These are phyloP conservation scores for Nematodospora anomalae DNA, from an alignment of 1,139 yeast species.

Conservation along the genomic window DNA sequence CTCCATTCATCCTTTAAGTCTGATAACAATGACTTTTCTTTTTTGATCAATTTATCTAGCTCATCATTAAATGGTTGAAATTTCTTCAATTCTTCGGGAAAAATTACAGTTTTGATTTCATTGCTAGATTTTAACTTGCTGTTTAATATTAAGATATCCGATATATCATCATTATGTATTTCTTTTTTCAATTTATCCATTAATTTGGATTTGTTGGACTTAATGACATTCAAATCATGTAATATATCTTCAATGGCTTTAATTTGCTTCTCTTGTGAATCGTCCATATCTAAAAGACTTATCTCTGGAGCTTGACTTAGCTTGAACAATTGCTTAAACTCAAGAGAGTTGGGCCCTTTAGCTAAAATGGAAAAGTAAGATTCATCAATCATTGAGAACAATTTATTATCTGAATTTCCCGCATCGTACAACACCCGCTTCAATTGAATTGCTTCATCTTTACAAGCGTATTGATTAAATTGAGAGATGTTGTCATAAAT, in stretches of 20 bases:
- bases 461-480: constrained; percentile 36
- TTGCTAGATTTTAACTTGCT: constrained; percentile 55
- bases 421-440: constrained; percentile 72
- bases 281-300: constrained; percentile 67
- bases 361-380: constrained; percentile 31
- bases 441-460: constrained; percentile 54
- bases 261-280: constrained; percentile 31
- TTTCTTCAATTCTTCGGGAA: constrained; percentile 74
- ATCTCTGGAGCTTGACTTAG: constrained; percentile 25
- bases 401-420: constrained; percentile 60
- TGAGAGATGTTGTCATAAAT: constrained; percentile 40
- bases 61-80: constrained; percentile 70
- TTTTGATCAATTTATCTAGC: constrained; percentile 63
- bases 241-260: constrained; percentile 47
- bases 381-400: constrained; percentile 38
- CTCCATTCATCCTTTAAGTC: constrained; percentile 62
- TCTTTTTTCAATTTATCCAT: constrained; percentile 65
- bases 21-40: constrained; percentile 58
- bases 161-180: constrained; percentile 83
- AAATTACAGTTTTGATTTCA: constrained; percentile 59
- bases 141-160: constrained; percentile 71
- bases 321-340: constrained; percentile 33
- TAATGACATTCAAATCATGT: constrained; percentile 44
- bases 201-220: constrained; percentile 60
- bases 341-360: constrained; percentile 33